Base-by-base conservation (phyloP, 1,139 yeast genomes). In the Geotrichum bryndzae region DNA sequence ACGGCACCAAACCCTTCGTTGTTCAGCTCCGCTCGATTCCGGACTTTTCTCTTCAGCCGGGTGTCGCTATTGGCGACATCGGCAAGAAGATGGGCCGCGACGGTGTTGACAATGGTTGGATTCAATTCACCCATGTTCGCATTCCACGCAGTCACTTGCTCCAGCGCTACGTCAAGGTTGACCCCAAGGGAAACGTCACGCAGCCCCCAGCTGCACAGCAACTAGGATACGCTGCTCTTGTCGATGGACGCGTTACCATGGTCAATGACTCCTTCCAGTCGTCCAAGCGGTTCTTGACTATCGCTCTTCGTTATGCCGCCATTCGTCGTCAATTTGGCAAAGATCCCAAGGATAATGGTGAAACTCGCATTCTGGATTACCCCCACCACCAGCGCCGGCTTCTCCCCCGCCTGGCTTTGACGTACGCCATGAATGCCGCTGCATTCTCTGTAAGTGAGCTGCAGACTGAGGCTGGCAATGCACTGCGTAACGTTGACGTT, bases 61-160 rank as follows among this genome's bases (percentile, higher is more conserved):
- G 96, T 68, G 79, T 90, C 62, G 77, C 90, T 52, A 82, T 89
- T 64, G 97, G 97, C 66, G 97, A 90, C 73, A 88, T 90, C 72
- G 97, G 97, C 66, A 84, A 89, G 64, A 90, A 90, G 75, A 89
- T 90, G 95, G 97, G 97, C 62, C 83, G 90, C 69, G 88, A 85
- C 70, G 77, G 77, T 31, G 73, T 75, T 67, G 97, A 90, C 75
- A 90, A 90, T 71, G 97, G 97, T 65, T 90, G 96, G 96, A 89
- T 90, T 70, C 96, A 90, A 76, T 90, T 87, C 75, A 80, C 88
- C 58, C 79, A 84, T 66, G 96, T 90, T 58, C 82, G 86, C 64
- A 85, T 90, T 65, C 97, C 97, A 63, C 82, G 92, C 67, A 86
- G 82, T 72, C 86, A 82, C 74, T 84, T 90, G 92, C 80, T 90